A percentile compares a stretch with the other conserved stretches of the same genome.
Evolutionary conservation across 108 stramenopile species (phyloP).

Genomic region (Epipyxis sp.): DNA sequence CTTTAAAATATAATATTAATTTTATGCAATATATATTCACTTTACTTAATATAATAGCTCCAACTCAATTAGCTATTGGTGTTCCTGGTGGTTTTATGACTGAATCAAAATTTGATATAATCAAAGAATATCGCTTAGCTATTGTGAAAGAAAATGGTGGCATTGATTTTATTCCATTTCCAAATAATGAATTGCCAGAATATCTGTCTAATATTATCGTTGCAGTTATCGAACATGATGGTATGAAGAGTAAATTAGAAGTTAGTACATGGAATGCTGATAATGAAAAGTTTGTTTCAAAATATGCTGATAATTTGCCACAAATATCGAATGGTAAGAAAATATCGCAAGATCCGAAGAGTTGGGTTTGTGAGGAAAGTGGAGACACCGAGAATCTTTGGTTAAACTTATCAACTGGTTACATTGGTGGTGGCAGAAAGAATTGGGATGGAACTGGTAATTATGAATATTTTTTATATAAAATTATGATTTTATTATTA

Average conservation of each 20-base stretch:
- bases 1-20: no score
- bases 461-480: no score
- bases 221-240: slow-evolving; percentile 80
- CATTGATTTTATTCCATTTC: slow-evolving; percentile 23
- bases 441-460: slow-evolving; percentile 96
- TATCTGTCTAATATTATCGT: slow-evolving; percentile 64
- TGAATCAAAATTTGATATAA: slow-evolving; percentile 70
- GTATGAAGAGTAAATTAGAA: slow-evolving; percentile 56
- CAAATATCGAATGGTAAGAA: slow-evolving; percentile 54
- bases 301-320: slow-evolving; percentile 55
- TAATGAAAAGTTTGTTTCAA: slow-evolving; percentile 35
- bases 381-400: slow-evolving; percentile 79
- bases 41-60: slow-evolving; percentile 2
- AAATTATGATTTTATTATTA: no score
- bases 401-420: slow-evolving; percentile 93
- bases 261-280: slow-evolving; percentile 69
- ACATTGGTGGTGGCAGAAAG: slow-evolving; percentile 91
- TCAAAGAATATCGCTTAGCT: slow-evolving; percentile 64
- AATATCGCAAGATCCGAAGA: slow-evolving; percentile 55
- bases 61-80: slow-evolving; percentile 82
- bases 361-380: slow-evolving; percentile 55
- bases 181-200: slow-evolving; percentile 62
- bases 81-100: slow-evolving; percentile 90
- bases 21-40: no score
- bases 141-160: slow-evolving; percentile 33